Conservation (phyloP, 345 rosid species). For the Lepidium sativum region DNA sequence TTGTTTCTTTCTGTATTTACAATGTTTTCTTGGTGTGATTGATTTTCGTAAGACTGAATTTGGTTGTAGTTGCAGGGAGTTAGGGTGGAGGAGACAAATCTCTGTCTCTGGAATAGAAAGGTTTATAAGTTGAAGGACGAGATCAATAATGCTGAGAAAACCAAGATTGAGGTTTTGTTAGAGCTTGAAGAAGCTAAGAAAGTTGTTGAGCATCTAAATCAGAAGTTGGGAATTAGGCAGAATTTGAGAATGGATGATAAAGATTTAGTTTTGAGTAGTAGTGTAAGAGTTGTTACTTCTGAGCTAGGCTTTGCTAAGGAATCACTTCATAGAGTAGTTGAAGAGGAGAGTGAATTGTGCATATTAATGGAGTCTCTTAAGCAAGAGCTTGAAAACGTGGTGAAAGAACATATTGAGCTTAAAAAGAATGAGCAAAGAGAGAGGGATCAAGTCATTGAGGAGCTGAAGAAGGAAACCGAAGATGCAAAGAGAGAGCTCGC, state of each 20-base stretch:
- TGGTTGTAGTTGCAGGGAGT: slow-evolving; percentile 38
- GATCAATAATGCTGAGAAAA: slow-evolving; percentile 54
- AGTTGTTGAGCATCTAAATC: slow-evolving; percentile 47
- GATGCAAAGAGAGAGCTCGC: slow-evolving; percentile 31
- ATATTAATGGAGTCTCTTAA: slow-evolving; percentile 62
- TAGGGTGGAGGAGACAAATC: slow-evolving; percentile 59
- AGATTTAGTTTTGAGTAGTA: slow-evolving; percentile 35
- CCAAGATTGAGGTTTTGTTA: slow-evolving; percentile 55
- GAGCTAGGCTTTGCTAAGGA: slow-evolving; percentile 78
- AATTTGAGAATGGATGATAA: slow-evolving; percentile 49
- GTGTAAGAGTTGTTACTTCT: slow-evolving; percentile 58
- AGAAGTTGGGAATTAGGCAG: slow-evolving; percentile 41
- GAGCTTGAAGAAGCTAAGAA: slow-evolving; percentile 73
- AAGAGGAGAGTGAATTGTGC: slow-evolving; percentile 58
- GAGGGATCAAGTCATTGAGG: slow-evolving; percentile 45
- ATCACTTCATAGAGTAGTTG: slow-evolving; percentile 68
- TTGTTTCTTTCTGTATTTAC: neutral
- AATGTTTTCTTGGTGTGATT: neutral
- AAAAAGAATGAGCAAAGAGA: slow-evolving; percentile 57
- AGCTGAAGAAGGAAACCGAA: slow-evolving; percentile 61
- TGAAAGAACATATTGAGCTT: slow-evolving; percentile 64
- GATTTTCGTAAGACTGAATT: neutral
- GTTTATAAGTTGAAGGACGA: slow-evolving; percentile 60
- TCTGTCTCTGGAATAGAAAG: slow-evolving; percentile 60
- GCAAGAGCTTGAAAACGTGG: slow-evolving; percentile 60